These are phyloP conservation scores for Platanus orientalis DNA, from an alignment of 164 flowering plant species.

Conservation along the genomic window DNA sequence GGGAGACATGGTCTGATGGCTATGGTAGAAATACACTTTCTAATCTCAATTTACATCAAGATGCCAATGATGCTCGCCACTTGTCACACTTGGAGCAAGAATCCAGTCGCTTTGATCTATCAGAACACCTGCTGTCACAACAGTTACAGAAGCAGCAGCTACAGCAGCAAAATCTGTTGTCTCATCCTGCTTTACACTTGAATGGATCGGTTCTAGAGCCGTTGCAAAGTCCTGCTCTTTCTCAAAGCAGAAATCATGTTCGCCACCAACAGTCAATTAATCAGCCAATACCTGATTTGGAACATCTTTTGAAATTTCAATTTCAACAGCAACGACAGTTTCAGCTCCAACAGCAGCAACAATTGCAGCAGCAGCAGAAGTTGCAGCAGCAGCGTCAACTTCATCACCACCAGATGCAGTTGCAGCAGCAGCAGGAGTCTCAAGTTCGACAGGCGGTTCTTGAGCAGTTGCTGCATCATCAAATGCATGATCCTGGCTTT, in stretches of 20 bases:
- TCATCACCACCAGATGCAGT: conserved; percentile 39
- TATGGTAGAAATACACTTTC: conserved; percentile 32
- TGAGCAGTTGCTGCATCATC: conserved; percentile 56
- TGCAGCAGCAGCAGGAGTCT: conserved; percentile 62
- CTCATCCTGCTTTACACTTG: conserved; percentile 27
- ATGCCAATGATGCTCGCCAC: conserved; percentile 35
- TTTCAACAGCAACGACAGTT: conserved; percentile 46
- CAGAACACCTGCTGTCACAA: conserved; percentile 47
- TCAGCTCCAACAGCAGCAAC: conserved; percentile 35
- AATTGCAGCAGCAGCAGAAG: conserved; percentile 25
- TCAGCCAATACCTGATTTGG: conserved; percentile 45
- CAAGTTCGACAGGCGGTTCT: conserved; percentile 54
- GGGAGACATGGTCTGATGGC: conserved; percentile 55
- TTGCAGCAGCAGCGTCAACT: conserved; percentile 31
- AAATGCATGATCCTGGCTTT: conserved; percentile 47
- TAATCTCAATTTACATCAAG: conserved; percentile 33
- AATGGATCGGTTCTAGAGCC: conserved; percentile 48
- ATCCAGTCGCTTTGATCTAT: conserved; percentile 31
- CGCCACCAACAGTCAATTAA: conserved; percentile 39
- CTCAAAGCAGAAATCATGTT: conserved; percentile 25
- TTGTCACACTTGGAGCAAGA: conserved; percentile 43
- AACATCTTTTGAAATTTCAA: conserved; percentile 49
- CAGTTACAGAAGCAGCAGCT: conserved; percentile 57
- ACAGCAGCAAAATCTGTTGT: conserved; percentile 41
- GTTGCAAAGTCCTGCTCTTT: conserved; percentile 21